phyloP scores from a whole-genome alignment of 2,329 filamentous ascomycete species.

The Colletotrichum sp. region DNA sequence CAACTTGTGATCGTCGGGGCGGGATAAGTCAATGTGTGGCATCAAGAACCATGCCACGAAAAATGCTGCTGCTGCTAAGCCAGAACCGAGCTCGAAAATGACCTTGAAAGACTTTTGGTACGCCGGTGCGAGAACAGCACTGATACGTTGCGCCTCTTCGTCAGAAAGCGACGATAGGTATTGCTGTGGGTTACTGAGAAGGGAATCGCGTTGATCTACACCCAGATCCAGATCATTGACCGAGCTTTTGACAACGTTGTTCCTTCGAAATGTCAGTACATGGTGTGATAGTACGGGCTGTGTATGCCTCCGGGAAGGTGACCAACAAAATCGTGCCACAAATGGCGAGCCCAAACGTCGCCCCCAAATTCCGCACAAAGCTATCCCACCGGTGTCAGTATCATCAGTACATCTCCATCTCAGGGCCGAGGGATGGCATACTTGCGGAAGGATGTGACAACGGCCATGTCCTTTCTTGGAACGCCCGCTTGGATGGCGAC shows the following conservation, averaged over 20 bases:
- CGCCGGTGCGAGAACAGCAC: conserved; percentile 35
- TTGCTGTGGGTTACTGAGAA: conserved; percentile 37
- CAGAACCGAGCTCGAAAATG: conserved; percentile 40
- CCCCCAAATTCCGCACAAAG: conserved; percentile 43
- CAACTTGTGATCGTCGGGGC: conserved; percentile 40
- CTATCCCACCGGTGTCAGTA: conserved; percentile 22
- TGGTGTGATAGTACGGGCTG: not conserved
- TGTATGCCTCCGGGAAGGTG: not conserved
- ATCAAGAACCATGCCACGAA: conserved; percentile 40
- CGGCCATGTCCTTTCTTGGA: conserved; percentile 49
- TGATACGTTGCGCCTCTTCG: conserved; percentile 31
- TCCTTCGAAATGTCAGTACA: conserved; percentile 27
- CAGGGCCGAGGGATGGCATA: conserved; percentile 21
- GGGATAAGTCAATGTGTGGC: conserved; percentile 40
- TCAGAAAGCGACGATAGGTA: conserved; percentile 31
- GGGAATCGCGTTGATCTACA: conserved; percentile 21
- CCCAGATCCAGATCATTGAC: conserved; percentile 29
- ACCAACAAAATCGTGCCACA: conserved; percentile 42
- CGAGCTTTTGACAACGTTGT: conserved; percentile 37
- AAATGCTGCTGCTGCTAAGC: conserved; percentile 37
- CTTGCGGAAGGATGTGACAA: conserved; percentile 48
- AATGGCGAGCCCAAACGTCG: conserved; percentile 41
- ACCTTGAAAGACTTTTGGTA: conserved; percentile 39
- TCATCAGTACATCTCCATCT: not conserved
- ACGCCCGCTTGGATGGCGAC: conserved; percentile 62